Base-by-base conservation (phyloP, 2,329 filamentous ascomycete genomes). In the Fusarium brevicatenulatum region DNA sequence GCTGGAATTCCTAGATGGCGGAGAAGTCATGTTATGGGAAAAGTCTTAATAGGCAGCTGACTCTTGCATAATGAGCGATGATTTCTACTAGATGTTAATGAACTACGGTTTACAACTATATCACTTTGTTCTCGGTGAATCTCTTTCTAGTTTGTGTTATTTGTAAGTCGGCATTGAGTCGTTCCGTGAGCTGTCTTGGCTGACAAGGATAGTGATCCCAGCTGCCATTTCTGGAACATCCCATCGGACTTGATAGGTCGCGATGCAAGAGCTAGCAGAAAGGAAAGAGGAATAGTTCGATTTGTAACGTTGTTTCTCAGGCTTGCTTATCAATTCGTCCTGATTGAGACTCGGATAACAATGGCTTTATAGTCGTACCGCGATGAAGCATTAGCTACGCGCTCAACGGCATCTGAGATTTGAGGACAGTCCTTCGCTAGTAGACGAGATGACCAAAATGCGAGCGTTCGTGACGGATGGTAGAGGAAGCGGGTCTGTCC, bases 11-110 rank as follows among this genome's bases (percentile, higher is more conserved):
- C 46, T 39, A 36, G n/a, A 47, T 19, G 34, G 40, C 42, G 15
- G 18, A 46, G 32, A 34, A 49, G 66, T 46, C 59, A 70, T 46
- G 39, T 32, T 30, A 56, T 34, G 5, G 40, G 46, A 70, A 57
- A 56, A 36, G 36, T 52, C 50, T 49, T 70, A 39, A 39, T 39
- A 50, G 37, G 32, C 67, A 70, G 66, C 46, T 70, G 53, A 70
- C 58, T 32, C 11, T 70, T 70, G 53, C 59, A 70, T 70, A 70
- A 70, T 36, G n/a, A 70, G 52, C 59, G 66, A 59, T 69, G 50
- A 64, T 66, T 23, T 63, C 43, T 44, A 50, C 57, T 66, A 70
- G 13, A 70, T 65, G 53, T 54, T 66, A 58, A 70, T 70, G 66
- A 70, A 50, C 18, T 16, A 68, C 28, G 34, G 40, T 50, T 52